Percentiles rank a stretch among this genome's conserved stretches.
These are phyloP conservation scores for Rhodotorula taiwanensis DNA, from an alignment of 768 basidiomycete species.

Conservation along the genomic window DNA sequence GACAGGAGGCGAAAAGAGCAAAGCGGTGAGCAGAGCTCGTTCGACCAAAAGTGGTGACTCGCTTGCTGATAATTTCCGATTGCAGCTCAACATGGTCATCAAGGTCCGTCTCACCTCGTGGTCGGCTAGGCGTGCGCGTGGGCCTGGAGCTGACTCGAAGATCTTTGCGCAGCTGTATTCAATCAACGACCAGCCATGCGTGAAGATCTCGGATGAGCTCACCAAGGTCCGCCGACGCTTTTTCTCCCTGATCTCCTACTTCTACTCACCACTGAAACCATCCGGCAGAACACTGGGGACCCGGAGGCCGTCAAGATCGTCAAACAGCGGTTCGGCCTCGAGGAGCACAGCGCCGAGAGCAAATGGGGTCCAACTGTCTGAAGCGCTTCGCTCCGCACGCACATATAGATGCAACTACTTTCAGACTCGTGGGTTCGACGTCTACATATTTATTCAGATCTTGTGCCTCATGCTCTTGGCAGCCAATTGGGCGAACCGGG, in stretches of 20 bases:
- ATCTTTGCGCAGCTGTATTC: constrained; percentile 50
- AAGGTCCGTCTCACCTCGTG: constrained; percentile 47
- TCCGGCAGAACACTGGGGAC: constrained; percentile 61
- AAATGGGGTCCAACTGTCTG: constrained; percentile 7
- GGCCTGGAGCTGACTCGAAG: no score
- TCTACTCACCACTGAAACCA: not conserved
- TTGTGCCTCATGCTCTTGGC: constrained; percentile 28
- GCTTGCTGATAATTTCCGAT: constrained; percentile 15
- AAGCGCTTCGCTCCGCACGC: not conserved
- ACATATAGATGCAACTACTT: not conserved
- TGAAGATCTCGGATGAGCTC: constrained; percentile 90
- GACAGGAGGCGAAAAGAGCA: constrained; percentile 54
- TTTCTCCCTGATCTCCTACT: not conserved
- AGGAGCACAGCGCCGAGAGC: constrained; percentile 2
- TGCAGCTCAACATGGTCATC: constrained; percentile 80
- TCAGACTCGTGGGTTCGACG: not conserved
- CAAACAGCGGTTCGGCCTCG: constrained; percentile 47
- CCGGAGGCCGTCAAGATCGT: constrained; percentile 55
- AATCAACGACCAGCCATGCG: constrained; percentile 65
- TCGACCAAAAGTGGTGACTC: no score
- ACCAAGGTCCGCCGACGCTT: constrained; percentile 55
- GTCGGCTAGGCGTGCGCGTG: not conserved
- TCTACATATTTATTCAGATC: constrained; percentile 4
- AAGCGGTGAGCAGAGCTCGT: constrained; percentile 52
- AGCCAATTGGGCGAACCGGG: constrained; percentile 49